Evolutionary conservation across 2,329 filamentous ascomycete genomes (phyloP), one percentile per base, ranked within the genome.

Genomic region (Venturia effusa): DNA sequence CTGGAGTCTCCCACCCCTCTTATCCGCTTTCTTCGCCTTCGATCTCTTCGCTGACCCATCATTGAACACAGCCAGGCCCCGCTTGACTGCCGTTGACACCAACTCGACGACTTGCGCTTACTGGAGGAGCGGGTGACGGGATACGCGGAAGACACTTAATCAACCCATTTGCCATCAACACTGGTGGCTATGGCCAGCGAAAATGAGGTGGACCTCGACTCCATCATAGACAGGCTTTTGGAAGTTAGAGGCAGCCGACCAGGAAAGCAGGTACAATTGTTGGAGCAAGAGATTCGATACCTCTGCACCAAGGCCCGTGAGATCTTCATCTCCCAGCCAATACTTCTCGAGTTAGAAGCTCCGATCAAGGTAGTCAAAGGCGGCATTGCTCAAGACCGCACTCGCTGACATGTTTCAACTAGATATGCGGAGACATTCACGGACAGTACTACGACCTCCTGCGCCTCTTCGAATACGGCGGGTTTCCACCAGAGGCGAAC

Each of bases 351-450:
- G 82, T 85, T 99, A 61, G 94, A 97, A 79, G 94, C 94, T 74
- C 94, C 94, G 67, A 97, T 99, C 80, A 99, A 99, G 92, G 93
- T 96, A 32, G 72, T 82, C 75, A 61, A 40, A 27, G 22, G 30
- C 30, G 59, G 61, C 37, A 40, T 32, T 59, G 61, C 59, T 61
- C 48, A 13, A 24, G 13, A 27, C 22, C 60, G 45, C 40, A 40
- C 40, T 61, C 32, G 41, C 43, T 41, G 15, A 57, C 54, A 63
- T 40, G 55, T 17, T 55, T 61, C 45, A 30, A 41, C 22, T 73
- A 99, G 94, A 99, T 99, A 74, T 97, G 93, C 78, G 94, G 94
- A 79, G 94, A 97, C 80, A 97, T 99, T 71, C 94, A 97, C 78
- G 94, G 94, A 69, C 94, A 99, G 81, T 99, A 99, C 81, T 97